Conservation (phyloP, 805 yeast genomes). For the Candida nanaspora region DNA sequence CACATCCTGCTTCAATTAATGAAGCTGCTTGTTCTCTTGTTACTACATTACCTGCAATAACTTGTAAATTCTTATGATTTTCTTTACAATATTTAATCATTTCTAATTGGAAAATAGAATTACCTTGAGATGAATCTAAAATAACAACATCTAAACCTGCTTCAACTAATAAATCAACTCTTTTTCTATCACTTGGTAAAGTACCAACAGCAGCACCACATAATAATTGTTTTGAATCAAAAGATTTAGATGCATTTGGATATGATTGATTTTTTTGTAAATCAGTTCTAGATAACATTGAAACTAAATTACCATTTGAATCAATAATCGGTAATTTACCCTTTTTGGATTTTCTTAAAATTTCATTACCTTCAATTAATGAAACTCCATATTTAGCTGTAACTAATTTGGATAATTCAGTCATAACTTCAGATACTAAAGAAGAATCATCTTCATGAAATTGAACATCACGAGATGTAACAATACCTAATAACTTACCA, state of each 20-base stretch:
- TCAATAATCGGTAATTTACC: slow-evolving; percentile 97
- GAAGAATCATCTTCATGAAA: slow-evolving; percentile 71
- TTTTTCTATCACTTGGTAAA: slow-evolving; percentile 76
- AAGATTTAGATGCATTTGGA: slow-evolving; percentile 93
- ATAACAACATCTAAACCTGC: slow-evolving; percentile 98
- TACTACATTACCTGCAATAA: slow-evolving; percentile 97
- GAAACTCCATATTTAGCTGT: slow-evolving; percentile 80
- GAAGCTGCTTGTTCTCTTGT: slow-evolving; percentile 98
- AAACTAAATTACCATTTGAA: slow-evolving; percentile 62
- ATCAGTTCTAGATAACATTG: slow-evolving; percentile 91
- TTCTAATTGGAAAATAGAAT: slow-evolving; percentile 89
- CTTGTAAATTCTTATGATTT: slow-evolving; percentile 72
- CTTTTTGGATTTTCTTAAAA: slow-evolving; percentile 87
- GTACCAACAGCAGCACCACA: slow-evolving; percentile 99
- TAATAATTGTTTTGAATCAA: slow-evolving; percentile 86
- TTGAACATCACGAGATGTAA: slow-evolving; percentile 96
- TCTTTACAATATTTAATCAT: slow-evolving; percentile 89
- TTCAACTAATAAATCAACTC: slow-evolving; percentile 76
- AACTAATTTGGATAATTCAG: slow-evolving; percentile 58
- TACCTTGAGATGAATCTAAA: slow-evolving; percentile 95
- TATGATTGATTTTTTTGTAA: slow-evolving; percentile 90
- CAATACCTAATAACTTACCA: slow-evolving; percentile 88
- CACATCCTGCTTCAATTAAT: slow-evolving; percentile 93
- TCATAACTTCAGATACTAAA: slow-evolving; percentile 76
- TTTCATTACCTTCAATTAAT: slow-evolving; percentile 80